Base-by-base conservation (phyloP, 2,329 filamentous ascomycete genomes). In the Pestalotiopsis sp. region DNA sequence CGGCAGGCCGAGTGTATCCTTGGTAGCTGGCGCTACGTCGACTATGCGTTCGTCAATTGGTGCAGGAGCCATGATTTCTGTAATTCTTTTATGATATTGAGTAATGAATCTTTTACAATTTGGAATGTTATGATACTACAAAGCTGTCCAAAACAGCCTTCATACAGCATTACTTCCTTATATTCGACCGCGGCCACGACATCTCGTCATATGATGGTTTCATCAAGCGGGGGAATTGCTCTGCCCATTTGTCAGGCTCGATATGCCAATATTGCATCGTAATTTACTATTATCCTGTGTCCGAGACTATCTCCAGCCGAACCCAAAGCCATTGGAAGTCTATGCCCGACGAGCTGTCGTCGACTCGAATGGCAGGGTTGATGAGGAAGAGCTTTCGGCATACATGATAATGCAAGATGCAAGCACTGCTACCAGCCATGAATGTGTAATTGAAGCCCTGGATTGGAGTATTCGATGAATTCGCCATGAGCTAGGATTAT, bases 1-100 rank as follows among this genome's bases (percentile, higher is more conserved):
- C 2, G 91, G 91, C 6, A 93, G 81, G 1, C 82, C 84, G 1
- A 94, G 81, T 0, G 80, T 89, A 74, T 92, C 89, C 73, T 92
- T 93, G 70, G 79, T 84, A 0, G 86, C 91, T 68, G 85, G 79
- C 6, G 85, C 86, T 14, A 89, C 86, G 74, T 93, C 91, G 52
- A 85, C 84, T 69, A 93, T 92, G 44, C 82, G 80, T 4, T 87
- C 79, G 66, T 89, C 82, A 71, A 92, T 90, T 52, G 89, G 84
- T 72, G 85, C 83, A 9, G 89, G 89, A 2, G 79, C 81, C 83
- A 85, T 85, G 1, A 11, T 74, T 20, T n/a, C 9, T 14, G 11
- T 30, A 11, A 24, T 9, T 30, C 6, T 2, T n/a, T n/a, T 48
- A 48, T 48, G 40, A 10, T 9, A 1, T 52, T 20, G 44, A 22